Conservation (phyloP, 2,329 filamentous ascomycete genomes). For the Colletotrichum tropicicola region DNA sequence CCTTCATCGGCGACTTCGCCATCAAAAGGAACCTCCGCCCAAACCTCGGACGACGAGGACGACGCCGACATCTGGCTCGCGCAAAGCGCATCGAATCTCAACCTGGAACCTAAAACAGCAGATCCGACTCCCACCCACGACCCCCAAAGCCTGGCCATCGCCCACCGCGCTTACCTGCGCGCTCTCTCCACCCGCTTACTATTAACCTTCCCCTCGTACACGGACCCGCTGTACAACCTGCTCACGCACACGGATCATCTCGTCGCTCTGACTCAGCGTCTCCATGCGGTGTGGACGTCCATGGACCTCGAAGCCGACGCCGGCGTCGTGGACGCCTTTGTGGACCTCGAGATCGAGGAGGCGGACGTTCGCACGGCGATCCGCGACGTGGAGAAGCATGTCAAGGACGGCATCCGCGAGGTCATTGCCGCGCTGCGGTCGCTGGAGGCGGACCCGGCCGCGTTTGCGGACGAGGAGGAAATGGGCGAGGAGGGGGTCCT, state of each 20-base stretch:
- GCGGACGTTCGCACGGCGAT: slow-evolving; percentile 72
- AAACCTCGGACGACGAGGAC: slow-evolving; percentile 6
- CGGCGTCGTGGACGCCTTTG: slow-evolving; percentile 80
- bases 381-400: slow-evolving; percentile 66
- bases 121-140: slow-evolving; percentile 64
- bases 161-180: slow-evolving; percentile 80
- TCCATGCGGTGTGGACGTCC: slow-evolving; percentile 80
- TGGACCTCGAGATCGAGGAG: slow-evolving; percentile 79
- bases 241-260: slow-evolving; percentile 83
- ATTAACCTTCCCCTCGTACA: slow-evolving; percentile 71
- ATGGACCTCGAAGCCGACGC: slow-evolving; percentile 85
- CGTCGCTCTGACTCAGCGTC: slow-evolving; percentile 77
- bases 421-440: slow-evolving; percentile 66
- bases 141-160: slow-evolving; percentile 83
- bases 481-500: slow-evolving; percentile 36
- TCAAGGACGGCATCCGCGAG: slow-evolving; percentile 74
- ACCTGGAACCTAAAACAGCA: slow-evolving; percentile 30
- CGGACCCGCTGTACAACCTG: slow-evolving; percentile 70
- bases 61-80: slow-evolving; percentile 53
- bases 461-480: slow-evolving; percentile 54
- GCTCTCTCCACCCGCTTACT: slow-evolving; percentile 74
- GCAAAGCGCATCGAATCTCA: slow-evolving; percentile 31
- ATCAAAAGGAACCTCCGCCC: background rate
- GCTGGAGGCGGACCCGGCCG: slow-evolving; percentile 54
- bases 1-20: background rate